phyloP scores from a whole-genome alignment of 208 protist genomes.

The Phytomonas sp. region DNA sequence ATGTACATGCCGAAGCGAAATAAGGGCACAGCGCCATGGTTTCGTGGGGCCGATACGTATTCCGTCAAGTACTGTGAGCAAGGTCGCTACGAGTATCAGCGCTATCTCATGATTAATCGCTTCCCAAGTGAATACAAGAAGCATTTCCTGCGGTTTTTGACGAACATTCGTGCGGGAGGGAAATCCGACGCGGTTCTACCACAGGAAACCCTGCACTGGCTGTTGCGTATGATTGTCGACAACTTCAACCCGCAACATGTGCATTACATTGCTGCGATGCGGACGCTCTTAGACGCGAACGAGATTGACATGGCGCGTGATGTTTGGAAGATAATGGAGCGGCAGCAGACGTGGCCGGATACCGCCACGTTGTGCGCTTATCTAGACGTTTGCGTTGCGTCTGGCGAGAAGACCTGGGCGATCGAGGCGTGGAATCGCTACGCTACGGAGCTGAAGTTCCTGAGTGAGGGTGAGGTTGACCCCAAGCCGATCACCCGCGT shows the following conservation, averaged over 20 bases:
- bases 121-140: conserved; percentile 90
- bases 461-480: conserved; percentile 71
- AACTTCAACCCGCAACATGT: conserved; percentile 91
- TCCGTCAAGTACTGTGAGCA: conserved; percentile 90
- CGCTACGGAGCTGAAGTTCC: conserved; percentile 78
- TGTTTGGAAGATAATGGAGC: conserved; percentile 91
- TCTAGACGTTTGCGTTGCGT: conserved; percentile 70
- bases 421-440: conserved; percentile 89
- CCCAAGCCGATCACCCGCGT: conserved; percentile 85
- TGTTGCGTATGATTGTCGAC: conserved; percentile 90
- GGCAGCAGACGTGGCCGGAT: conserved; percentile 87
- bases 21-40: conserved; percentile 88
- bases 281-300: conserved; percentile 51
- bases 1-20: conserved; percentile 90
- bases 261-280: conserved; percentile 87
- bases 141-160: conserved; percentile 76
- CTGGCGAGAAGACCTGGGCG: conserved; percentile 74
- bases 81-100: conserved; percentile 88
- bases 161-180: conserved; percentile 49
- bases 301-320: conserved; percentile 88
- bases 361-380: conserved; percentile 83
- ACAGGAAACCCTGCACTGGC: conserved; percentile 88
- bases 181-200: conserved; percentile 31
- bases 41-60: conserved; percentile 87
- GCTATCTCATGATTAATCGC: conserved; percentile 88